Percentiles rank a stretch among this genome's conserved stretches.
phyloP scores from a whole-genome alignment of 176 grass and related monocot genomes.

The Pontederia crassipes region DNA sequence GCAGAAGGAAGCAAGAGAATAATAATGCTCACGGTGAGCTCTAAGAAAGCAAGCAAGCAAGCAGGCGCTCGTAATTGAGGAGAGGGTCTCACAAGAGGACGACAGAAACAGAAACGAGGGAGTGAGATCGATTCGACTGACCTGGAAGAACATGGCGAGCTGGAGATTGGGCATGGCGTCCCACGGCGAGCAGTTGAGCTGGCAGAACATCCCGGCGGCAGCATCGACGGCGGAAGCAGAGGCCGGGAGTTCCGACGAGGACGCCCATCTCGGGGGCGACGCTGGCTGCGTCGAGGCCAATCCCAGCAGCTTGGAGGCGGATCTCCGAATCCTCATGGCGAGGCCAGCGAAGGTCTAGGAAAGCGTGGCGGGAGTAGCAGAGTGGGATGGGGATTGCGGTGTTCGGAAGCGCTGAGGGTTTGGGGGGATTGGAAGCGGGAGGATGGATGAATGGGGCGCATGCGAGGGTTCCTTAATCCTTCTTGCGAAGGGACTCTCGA shows the following conservation, averaged over 20 bases:
- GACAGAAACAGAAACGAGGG: background rate
- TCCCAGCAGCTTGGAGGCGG: background rate
- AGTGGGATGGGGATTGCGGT: too few relatives aligned
- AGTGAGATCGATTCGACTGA: background rate
- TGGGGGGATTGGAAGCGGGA: too few relatives aligned
- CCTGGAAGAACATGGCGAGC: background rate
- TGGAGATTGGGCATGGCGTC: conserved; percentile 4
- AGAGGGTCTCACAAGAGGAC: background rate
- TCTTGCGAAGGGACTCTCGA: too few relatives aligned
- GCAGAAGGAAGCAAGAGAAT: too few relatives aligned
- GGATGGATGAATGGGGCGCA: too few relatives aligned
- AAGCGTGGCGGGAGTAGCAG: too few relatives aligned
- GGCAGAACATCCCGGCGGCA: background rate
- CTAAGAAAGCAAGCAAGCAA: too few relatives aligned
- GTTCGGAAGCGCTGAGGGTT: too few relatives aligned
- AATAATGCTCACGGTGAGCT: too few relatives aligned
- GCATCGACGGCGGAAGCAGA: background rate
- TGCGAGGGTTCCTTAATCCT: too few relatives aligned
- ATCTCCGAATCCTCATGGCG: conserved; percentile 17
- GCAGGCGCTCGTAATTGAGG: too few relatives aligned
- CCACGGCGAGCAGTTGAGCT: conserved; percentile 19
- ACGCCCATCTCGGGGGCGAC: background rate
- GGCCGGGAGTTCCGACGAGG: background rate
- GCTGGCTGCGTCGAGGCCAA: background rate
- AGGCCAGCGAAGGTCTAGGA: background rate